Conservation (phyloP, 2,329 filamentous ascomycete genomes). For the Botrytis porri region DNA sequence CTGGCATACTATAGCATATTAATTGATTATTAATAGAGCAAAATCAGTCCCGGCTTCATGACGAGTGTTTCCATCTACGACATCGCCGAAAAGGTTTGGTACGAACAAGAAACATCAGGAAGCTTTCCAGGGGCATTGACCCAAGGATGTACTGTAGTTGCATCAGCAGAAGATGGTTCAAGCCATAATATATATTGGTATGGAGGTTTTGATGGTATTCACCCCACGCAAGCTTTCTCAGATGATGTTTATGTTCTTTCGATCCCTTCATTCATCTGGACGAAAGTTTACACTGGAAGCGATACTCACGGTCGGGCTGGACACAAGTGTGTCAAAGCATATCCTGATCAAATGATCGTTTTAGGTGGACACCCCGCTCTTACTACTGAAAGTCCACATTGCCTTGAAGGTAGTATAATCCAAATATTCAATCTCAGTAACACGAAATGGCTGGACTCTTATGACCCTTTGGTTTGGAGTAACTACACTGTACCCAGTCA, state of each 20-base stretch:
- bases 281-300: conserved; percentile 54
- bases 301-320: conserved; percentile 59
- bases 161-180: conserved; percentile 66
- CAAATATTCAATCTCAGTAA: conserved; percentile 72
- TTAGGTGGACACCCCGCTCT: conserved; percentile 59
- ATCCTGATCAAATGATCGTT: conserved; percentile 68
- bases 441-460: conserved; percentile 66
- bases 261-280: conserved; percentile 70
- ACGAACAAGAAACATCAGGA: conserved; percentile 67
- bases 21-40: conserved; percentile 44
- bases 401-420: conserved; percentile 51
- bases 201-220: conserved; percentile 63
- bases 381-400: conserved; percentile 38
- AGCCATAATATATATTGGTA: conserved; percentile 79
- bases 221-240: conserved; percentile 51
- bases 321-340: conserved; percentile 66
- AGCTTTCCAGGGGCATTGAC: conserved; percentile 60
- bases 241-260: conserved; percentile 73
- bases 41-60: conserved; percentile 67
- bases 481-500: conserved; percentile 64
- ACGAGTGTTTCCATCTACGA: conserved; percentile 72
- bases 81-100: conserved; percentile 67
- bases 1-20: no score
- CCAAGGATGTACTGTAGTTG: conserved; percentile 69
- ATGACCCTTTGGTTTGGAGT: conserved; percentile 60